These are phyloP conservation scores for Phytophthora pini DNA, from an alignment of 352 stramenopile species.

Conservation along the genomic window DNA sequence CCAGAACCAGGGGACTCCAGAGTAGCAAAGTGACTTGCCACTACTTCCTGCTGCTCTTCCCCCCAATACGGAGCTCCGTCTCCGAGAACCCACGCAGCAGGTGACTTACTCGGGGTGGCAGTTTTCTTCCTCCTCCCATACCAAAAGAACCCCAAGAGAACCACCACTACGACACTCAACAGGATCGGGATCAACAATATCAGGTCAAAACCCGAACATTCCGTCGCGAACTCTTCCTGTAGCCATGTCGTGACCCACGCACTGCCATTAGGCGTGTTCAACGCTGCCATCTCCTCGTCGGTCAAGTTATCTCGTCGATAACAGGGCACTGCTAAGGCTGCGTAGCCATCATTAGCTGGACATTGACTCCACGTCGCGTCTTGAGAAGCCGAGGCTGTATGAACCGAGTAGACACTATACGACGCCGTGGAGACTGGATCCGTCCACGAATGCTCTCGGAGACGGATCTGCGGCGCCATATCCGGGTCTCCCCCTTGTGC, in stretches of 20 bases:
- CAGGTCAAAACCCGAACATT: constrained; percentile 14
- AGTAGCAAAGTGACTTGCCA: constrained; percentile 10
- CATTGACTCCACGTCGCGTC: constrained; percentile 24
- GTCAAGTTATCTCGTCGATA: constrained; percentile 9
- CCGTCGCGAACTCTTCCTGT: constrained; percentile 17
- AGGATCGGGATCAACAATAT: constrained; percentile 22
- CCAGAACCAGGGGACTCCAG: constrained; percentile 1
- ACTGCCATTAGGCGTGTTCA: constrained; percentile 14
- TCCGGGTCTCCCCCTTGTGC: constrained; percentile 28
- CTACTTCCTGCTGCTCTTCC: constrained; percentile 10
- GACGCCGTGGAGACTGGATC: constrained; percentile 22
- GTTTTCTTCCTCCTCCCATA: constrained; percentile 11
- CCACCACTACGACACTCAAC: constrained; percentile 9
- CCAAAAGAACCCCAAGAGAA: neutral
- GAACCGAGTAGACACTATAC: constrained; percentile 30
- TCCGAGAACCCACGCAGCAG: neutral
- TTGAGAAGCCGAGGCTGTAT: constrained; percentile 10
- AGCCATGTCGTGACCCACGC: constrained; percentile 31
- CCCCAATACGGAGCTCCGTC: constrained; percentile 1
- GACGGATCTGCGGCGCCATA: constrained; percentile 25
- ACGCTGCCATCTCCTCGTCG: constrained; percentile 5
- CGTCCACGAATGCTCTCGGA: constrained; percentile 31
- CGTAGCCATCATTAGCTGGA: constrained; percentile 26
- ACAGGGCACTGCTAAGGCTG: constrained; percentile 26
- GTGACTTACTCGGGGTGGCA: neutral